Evolutionary conservation across 73 alveolate species (phyloP).

Genomic region (Paramecium primaurelia): DNA sequence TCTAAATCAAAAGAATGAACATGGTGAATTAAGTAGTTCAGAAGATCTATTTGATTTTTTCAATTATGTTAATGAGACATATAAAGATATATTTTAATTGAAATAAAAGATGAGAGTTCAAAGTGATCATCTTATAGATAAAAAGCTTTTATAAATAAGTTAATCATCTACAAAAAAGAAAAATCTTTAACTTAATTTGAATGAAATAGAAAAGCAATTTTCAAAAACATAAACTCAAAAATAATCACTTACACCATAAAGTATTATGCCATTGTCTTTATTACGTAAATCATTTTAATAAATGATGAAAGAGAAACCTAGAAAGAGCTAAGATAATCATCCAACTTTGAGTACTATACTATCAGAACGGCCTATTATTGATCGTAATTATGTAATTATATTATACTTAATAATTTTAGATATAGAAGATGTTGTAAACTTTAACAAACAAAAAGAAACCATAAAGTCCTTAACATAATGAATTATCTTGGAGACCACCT

Average conservation of each 20-base stretch:
- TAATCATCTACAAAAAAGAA: neutral
- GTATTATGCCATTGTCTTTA: neutral
- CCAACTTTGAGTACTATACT: slow-evolving; percentile 28
- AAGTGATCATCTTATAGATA: slow-evolving; percentile 18
- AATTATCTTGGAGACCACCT: slow-evolving; percentile 44
- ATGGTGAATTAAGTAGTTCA: neutral
- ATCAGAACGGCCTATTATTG: slow-evolving; percentile 36
- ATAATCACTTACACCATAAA: neutral
- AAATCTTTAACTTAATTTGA: neutral
- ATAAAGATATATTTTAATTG: neutral
- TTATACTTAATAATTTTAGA: neutral
- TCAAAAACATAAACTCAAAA: neutral
- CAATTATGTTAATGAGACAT: neutral
- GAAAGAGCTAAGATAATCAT: neutral
- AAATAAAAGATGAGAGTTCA: slow-evolving; percentile 16
- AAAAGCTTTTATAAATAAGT: neutral
- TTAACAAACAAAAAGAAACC: neutral
- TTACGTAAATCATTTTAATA: neutral
- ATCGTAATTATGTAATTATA: neutral
- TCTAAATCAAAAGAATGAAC: neutral
- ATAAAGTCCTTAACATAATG: neutral
- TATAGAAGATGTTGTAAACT: neutral
- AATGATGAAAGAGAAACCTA: neutral
- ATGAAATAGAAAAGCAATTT: neutral
- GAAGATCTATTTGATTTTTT: slow-evolving; percentile 46